These are phyloP conservation scores for Plasmodium berghei DNA, from an alignment of 169 alveolate genomes.

Conservation along the genomic window DNA sequence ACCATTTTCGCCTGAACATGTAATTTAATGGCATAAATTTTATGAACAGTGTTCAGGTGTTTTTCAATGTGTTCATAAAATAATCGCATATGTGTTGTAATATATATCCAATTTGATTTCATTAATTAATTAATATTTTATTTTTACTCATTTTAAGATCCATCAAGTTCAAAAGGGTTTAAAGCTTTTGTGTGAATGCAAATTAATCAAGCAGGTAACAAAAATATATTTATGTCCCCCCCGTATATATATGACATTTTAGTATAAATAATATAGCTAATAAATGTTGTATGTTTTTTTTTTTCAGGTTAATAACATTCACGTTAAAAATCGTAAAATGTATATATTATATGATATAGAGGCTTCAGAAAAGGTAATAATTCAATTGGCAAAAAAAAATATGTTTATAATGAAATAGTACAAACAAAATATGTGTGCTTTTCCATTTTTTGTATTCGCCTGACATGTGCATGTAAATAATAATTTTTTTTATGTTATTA, in stretches of 20 bases:
- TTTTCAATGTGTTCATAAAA: not conserved
- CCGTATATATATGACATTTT: not conserved
- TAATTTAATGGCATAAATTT: not conserved
- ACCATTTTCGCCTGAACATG: too few species aligned
- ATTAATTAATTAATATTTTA: not conserved
- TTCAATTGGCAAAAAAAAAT: not conserved
- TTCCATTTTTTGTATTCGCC: not conserved
- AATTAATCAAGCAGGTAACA: conserved; percentile 84
- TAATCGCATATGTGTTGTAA: not conserved
- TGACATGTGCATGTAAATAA: not conserved
- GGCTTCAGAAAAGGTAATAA: conserved; percentile 90
- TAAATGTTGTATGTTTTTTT: not conserved
- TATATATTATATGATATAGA: conserved; percentile 90
- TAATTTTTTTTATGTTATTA: conserved; percentile 9
- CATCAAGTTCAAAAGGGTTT: conserved; percentile 91
- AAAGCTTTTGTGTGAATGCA: conserved; percentile 88
- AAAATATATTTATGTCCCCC: conserved; percentile 1
- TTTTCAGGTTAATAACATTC: conserved; percentile 88
- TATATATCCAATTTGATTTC: not conserved
- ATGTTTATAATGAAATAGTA: not conserved
- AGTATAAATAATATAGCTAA: not conserved
- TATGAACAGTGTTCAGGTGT: not conserved
- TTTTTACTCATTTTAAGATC: conserved; percentile 78
- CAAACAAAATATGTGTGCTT: not conserved
- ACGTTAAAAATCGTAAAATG: conserved; percentile 91